Percentiles rank a stretch among this genome's conserved stretches.
These are phyloP conservation scores for Collybia mongolica DNA, from an alignment of 768 basidiomycete species.

Conservation along the genomic window DNA sequence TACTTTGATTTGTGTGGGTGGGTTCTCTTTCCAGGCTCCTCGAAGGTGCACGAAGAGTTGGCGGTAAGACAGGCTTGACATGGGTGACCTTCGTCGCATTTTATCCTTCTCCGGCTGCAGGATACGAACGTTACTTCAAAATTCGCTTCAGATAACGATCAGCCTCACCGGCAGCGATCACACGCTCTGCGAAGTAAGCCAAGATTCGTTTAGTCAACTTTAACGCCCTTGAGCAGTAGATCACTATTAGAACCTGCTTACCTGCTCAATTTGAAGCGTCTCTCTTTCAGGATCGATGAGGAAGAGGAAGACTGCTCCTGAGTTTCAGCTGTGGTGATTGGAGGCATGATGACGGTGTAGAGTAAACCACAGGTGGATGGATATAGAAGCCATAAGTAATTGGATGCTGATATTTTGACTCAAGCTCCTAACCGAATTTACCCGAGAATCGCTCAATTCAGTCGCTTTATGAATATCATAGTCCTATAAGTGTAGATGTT, in stretches of 20 bases:
- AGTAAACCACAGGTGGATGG: conserved; percentile 23
- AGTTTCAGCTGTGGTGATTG: conserved; percentile 38
- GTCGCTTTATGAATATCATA: conserved; percentile 2
- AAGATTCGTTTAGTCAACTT: background rate
- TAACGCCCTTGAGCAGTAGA: background rate
- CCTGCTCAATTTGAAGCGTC: conserved; percentile 89
- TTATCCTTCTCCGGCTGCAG: conserved; percentile 74
- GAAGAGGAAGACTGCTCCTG: conserved; percentile 44
- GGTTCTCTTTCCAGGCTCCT: conserved; percentile 82
- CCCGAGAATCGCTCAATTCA: conserved; percentile 23
- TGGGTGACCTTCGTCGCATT: conserved; percentile 87
- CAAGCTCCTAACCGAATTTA: conserved; percentile 32
- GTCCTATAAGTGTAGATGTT: background rate
- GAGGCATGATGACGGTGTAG: conserved; percentile 43
- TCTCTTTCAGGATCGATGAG: conserved; percentile 65
- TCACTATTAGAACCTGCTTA: conserved; percentile 27
- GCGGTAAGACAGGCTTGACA: conserved; percentile 87
- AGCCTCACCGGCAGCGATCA: conserved; percentile 83
- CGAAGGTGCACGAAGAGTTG: conserved; percentile 80
- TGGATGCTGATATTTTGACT: conserved; percentile 11
- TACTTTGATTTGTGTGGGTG: conserved; percentile 90
- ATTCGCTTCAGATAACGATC: background rate
- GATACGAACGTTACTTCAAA: conserved; percentile 1
- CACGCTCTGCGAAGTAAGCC: conserved; percentile 61
- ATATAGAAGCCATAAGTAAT: too few species aligned